Evolutionary conservation across 202 grass and related monocot species (phyloP).

Genomic region (Schoenoplectus tabernaemontani): DNA sequence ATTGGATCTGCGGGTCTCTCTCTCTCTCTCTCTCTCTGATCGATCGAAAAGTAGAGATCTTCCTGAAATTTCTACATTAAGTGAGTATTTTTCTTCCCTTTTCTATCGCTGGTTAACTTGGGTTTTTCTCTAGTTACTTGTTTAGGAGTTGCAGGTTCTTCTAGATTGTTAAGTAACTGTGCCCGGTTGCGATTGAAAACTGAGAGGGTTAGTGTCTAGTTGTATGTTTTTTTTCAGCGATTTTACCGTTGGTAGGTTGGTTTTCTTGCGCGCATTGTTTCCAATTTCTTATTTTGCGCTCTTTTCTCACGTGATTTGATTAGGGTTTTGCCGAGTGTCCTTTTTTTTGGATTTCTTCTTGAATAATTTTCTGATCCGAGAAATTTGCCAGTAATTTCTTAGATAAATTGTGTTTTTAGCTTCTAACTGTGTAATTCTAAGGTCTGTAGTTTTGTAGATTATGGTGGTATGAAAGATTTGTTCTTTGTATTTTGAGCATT

Average conservation of each 20-base stretch:
- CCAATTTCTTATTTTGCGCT: not conserved
- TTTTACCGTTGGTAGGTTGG: not conserved
- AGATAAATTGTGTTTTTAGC: not conserved
- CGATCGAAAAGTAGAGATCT: conserved; percentile 4
- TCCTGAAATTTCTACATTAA: not conserved
- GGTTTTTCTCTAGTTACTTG: not conserved
- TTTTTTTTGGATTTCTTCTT: not conserved
- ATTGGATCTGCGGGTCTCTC: conserved; percentile 16
- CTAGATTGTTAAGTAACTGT: conserved; percentile 21
- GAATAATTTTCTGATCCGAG: not conserved
- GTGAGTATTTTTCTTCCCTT: conserved; percentile 11
- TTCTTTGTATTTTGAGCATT: conserved; percentile 13
- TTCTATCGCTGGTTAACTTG: not conserved
- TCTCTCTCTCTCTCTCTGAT: too few relatives aligned
- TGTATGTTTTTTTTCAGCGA: not conserved
- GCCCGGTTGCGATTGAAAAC: not conserved
- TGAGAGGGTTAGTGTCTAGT: not conserved
- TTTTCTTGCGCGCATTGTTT: not conserved
- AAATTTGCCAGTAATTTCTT: not conserved
- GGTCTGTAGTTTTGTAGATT: not conserved
- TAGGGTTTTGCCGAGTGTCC: conserved; percentile 14
- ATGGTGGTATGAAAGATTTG: not conserved
- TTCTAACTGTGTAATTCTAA: not conserved
- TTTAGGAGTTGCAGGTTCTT: not conserved
- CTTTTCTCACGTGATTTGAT: not conserved